Evolutionary conservation across 257 asterid genomes (phyloP).

Genomic region (Nicotiana noctiflora): DNA sequence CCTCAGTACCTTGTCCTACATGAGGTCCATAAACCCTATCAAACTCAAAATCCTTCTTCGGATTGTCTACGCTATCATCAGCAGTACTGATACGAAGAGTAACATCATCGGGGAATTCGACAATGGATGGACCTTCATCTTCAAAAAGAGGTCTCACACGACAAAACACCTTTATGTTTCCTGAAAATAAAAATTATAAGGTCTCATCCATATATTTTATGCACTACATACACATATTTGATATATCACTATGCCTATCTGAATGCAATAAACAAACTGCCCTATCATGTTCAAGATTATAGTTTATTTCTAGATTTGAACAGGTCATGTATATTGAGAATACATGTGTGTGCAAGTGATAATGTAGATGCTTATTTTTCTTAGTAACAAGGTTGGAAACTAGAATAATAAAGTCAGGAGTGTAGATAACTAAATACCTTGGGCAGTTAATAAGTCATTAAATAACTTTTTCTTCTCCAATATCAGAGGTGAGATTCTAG

Average conservation of each 20-base stretch:
- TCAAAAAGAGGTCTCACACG: conserved; percentile 94
- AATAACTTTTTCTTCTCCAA: conserved; percentile 81
- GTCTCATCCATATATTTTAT: conserved; percentile 16
- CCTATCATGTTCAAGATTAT: too few species aligned
- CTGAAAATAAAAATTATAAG: conserved; percentile 40
- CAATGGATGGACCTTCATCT: conserved; percentile 78
- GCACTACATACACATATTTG: conserved; percentile 7
- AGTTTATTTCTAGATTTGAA: conserved; percentile 10
- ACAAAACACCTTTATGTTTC: conserved; percentile 85
- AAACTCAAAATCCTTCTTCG: conserved; percentile 95
- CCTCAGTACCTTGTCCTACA: conserved; percentile 78
- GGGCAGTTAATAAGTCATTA: conserved; percentile 85
- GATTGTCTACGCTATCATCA: conserved; percentile 65
- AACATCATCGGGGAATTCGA: conserved; percentile 85
- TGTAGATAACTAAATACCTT: conserved; percentile 48
- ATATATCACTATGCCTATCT: background rate
- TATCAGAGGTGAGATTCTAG: conserved; percentile 80
- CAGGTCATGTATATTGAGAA: background rate
- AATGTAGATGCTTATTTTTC: background rate
- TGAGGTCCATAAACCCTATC: conserved; percentile 99
- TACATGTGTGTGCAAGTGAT: background rate
- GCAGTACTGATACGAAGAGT: conserved; percentile 72
- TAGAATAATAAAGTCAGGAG: background rate
- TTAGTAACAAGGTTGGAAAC: background rate
- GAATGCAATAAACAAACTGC: background rate